Evolutionary conservation across 1,139 yeast species (phyloP).

Genomic region (Saccharomyces pastorianus): DNA sequence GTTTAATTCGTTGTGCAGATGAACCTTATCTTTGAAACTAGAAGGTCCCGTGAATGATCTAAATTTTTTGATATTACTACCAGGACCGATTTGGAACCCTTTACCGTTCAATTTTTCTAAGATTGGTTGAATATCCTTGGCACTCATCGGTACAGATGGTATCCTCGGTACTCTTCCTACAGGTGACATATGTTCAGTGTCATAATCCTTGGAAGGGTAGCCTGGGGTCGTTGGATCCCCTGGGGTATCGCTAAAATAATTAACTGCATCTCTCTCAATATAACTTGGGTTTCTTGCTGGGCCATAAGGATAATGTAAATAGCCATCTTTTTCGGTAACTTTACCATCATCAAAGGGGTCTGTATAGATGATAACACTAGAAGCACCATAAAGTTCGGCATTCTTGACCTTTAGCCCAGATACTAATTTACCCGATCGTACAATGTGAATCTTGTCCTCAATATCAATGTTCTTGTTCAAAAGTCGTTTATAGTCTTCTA

Average conservation of each 20-base stretch:
- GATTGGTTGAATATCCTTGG: slow-evolving; percentile 34
- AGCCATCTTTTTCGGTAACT: slow-evolving; percentile 36
- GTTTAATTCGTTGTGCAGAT: slow-evolving; percentile 33
- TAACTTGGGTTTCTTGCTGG: slow-evolving; percentile 39
- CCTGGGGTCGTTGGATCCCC: slow-evolving; percentile 72
- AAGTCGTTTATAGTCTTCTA: slow-evolving; percentile 47
- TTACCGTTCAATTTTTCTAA: slow-evolving; percentile 28
- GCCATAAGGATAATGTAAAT: slow-evolving; percentile 38
- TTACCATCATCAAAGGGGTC: slow-evolving; percentile 42
- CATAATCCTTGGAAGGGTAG: slow-evolving; percentile 34
- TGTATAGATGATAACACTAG: slow-evolving; percentile 49
- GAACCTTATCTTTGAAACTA: slow-evolving; percentile 17
- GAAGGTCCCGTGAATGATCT: slow-evolving; percentile 39
- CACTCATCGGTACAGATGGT: slow-evolving; percentile 39
- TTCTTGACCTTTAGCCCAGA: slow-evolving; percentile 44
- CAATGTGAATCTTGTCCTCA: slow-evolving; percentile 46
- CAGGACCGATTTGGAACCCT: slow-evolving; percentile 32
- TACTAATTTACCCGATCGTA: slow-evolving; percentile 46
- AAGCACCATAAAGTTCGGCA: slow-evolving; percentile 49
- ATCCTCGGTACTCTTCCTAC: slow-evolving; percentile 39
- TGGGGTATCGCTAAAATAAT: slow-evolving; percentile 49
- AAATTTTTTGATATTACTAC: slow-evolving; percentile 34
- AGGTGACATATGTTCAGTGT: slow-evolving; percentile 35
- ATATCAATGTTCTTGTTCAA: slow-evolving; percentile 34
- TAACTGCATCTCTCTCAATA: slow-evolving; percentile 51